phyloP scores from a whole-genome alignment of 169 alveolate species.

The Plasmodium sp. region DNA sequence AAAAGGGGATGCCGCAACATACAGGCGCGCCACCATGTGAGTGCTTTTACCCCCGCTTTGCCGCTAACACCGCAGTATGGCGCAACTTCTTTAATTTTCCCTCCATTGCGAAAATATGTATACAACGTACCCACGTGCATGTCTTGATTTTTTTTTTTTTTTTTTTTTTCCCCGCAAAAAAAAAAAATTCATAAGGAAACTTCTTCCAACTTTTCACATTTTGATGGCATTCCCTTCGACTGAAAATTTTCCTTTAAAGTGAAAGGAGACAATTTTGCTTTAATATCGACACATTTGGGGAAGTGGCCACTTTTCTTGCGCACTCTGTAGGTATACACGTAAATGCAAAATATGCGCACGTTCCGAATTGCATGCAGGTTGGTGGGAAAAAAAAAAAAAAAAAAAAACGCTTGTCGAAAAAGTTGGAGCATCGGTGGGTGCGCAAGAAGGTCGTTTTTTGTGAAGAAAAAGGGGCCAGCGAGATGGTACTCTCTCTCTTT shows the following conservation, averaged over 20 bases:
- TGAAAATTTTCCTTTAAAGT: neutral
- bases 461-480: neutral
- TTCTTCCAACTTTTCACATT: neutral
- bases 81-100: neutral
- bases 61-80: neutral
- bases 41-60: neutral
- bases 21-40: neutral
- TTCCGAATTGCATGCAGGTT: neutral
- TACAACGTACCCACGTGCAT: neutral
- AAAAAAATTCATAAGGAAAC: neutral
- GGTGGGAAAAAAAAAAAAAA: neutral
- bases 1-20: neutral
- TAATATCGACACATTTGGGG: neutral
- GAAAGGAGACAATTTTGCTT: neutral
- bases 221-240: neutral
- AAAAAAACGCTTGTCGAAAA: neutral
- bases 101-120: neutral
- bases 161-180: neutral
- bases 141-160: constrained; percentile 1
- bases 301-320: neutral
- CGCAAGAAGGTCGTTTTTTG: neutral
- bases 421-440: neutral
- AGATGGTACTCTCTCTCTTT: neutral
- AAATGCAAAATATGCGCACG: neutral
- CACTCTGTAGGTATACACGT: neutral